Evolutionary conservation across 2,329 filamentous ascomycete genomes (phyloP), one percentile per base, ranked within the genome.

Genomic region (Colletotrichum sp.): DNA sequence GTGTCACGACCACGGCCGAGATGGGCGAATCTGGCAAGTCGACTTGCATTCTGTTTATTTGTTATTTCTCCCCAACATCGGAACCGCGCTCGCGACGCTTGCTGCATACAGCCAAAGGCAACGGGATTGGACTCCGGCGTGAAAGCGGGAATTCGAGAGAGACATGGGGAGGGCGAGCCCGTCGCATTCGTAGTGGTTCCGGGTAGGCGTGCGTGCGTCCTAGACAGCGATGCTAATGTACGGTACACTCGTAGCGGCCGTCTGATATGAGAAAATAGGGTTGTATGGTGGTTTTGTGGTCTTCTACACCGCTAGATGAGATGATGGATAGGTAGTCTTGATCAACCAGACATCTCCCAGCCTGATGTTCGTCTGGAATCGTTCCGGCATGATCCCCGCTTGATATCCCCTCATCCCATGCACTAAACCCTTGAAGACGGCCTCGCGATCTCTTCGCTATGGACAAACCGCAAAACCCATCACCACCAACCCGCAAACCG

Each of bases 261-360:
- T 52, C n/a, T 52, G 43, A 52, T 52, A 52, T 52, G 43, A 21
- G 10, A 13, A 13, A 52, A 21, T 21, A 24, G 43, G 43, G n/a
- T 52, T 52, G 43, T 21, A 52, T 52, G n/a, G 43, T 52, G n/a
- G 43, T 52, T 52, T 52, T 21, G 43, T 52, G 43, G 43, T 52
- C 43, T 52, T 52, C 43, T 52, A 21, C 43, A 52, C 43, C 43
- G 43, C 43, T 52, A 52, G 43, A 52, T 52, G 43, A 52, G 43
- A 52, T 13, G 43, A 52, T 52, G 43, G n/a, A 21, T 21, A 52
- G 43, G 43, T 52, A 7, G 43, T 52, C n/a, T 3, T 7, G n/a
- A 52, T 52, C 43, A 52, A 52, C n/a, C 43, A 52, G n/a, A 24
- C 43, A 52, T 52, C 43, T 52, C 12, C n/a, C 43, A 21, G 43